These are phyloP conservation scores for Zygosaccharomyces pseudobailii DNA, from an alignment of 1,139 yeast genomes.

Conservation along the genomic window DNA sequence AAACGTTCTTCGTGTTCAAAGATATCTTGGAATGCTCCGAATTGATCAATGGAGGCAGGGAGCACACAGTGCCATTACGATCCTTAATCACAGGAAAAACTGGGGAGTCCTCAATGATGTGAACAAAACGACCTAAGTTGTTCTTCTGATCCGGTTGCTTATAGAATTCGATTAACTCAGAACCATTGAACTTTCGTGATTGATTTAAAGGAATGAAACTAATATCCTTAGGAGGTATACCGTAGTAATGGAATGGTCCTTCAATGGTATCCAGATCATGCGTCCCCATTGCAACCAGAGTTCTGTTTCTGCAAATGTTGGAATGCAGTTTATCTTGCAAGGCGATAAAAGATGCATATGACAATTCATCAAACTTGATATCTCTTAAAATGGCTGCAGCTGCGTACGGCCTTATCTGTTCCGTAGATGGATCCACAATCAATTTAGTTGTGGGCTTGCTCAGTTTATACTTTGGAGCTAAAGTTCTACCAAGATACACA, in stretches of 20 bases:
- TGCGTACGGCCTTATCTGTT: constrained; percentile 80
- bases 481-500: constrained; percentile 70
- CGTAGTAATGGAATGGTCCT: constrained; percentile 88
- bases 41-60: constrained; percentile 96
- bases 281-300: constrained; percentile 97
- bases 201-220: constrained; percentile 84
- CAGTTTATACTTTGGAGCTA: constrained; percentile 63
- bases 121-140: constrained; percentile 83
- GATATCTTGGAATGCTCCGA: constrained; percentile 87
- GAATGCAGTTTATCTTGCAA: constrained; percentile 95
- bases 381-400: constrained; percentile 90
- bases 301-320: constrained; percentile 93
- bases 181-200: constrained; percentile 68
- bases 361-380: constrained; percentile 71
- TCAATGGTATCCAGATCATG: constrained; percentile 82
- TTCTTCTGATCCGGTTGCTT: constrained; percentile 63
- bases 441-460: constrained; percentile 58
- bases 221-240: constrained; percentile 73
- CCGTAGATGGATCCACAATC: constrained; percentile 71
- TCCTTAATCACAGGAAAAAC: constrained; percentile 90
- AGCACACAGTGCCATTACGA: constrained; percentile 70
- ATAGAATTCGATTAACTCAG: constrained; percentile 81
- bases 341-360: constrained; percentile 91
- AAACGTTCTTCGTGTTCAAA: constrained; percentile 77
- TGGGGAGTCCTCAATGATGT: constrained; percentile 81